Conservation (phyloP, 2,329 filamentous ascomycete species). For the Chaetomium strumarium region DNA sequence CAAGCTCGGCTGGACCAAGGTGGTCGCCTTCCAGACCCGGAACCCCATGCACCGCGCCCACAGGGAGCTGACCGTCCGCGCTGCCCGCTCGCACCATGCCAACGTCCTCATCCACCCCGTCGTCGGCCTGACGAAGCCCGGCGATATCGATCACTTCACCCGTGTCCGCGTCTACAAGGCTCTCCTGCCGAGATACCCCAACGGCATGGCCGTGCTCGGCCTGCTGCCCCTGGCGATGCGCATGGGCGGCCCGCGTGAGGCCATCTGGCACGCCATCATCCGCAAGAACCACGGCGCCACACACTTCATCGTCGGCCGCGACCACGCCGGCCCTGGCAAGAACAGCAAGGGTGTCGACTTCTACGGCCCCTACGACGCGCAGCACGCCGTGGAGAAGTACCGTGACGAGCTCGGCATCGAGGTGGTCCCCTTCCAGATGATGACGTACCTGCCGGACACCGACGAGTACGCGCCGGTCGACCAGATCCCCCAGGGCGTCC, state of each 20-base stretch:
- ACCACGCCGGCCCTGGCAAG: slow-evolving; percentile 96
- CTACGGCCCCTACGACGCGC: slow-evolving; percentile 97
- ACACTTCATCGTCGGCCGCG: slow-evolving; percentile 98
- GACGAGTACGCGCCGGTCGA: slow-evolving; percentile 96
- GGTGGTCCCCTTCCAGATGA: slow-evolving; percentile 98
- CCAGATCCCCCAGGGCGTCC: slow-evolving; percentile 75
- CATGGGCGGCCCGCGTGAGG: slow-evolving; percentile 97
- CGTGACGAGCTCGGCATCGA: slow-evolving; percentile 94
- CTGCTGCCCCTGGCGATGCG: slow-evolving; percentile 96
- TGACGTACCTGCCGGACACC: slow-evolving; percentile 95
- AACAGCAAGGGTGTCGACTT: slow-evolving; percentile 96
- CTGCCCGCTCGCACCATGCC: slow-evolving; percentile 89
- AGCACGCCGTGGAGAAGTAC: slow-evolving; percentile 95
- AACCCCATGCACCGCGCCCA: slow-evolving; percentile 99
- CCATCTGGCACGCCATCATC: slow-evolving; percentile 99
- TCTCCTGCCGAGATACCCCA: slow-evolving; percentile 91
- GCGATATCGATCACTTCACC: slow-evolving; percentile 99
- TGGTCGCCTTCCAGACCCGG: slow-evolving; percentile 97
- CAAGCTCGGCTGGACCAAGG: slow-evolving; percentile 97
- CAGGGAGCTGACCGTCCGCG: slow-evolving; percentile 93
- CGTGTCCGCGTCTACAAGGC: slow-evolving; percentile 98
- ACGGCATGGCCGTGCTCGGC: slow-evolving; percentile 96
- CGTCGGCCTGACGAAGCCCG: slow-evolving; percentile 96
- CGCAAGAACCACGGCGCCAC: slow-evolving; percentile 99
- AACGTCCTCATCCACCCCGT: slow-evolving; percentile 99